Conservation (phyloP, 2,329 filamentous ascomycete genomes). For the Colletotrichum sp. region DNA sequence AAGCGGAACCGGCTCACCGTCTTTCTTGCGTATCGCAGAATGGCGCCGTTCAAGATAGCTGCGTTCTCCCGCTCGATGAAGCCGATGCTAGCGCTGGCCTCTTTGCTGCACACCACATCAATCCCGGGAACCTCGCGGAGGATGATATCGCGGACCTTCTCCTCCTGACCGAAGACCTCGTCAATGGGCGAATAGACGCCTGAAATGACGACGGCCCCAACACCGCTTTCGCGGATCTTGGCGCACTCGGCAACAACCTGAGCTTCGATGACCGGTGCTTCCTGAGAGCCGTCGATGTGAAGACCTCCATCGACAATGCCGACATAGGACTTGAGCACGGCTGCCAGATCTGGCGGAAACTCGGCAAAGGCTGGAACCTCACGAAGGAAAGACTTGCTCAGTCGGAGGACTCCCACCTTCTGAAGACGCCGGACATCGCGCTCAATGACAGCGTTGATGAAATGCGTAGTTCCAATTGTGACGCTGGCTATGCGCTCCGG, state of each 20-base stretch:
- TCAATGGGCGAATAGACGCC: conserved; percentile 62
- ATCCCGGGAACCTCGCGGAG: conserved; percentile 40
- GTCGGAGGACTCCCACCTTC: conserved; percentile 57
- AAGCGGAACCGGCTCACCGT: conserved; percentile 62
- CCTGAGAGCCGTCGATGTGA: conserved; percentile 55
- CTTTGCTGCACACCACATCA: conserved; percentile 55
- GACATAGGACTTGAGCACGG: conserved; percentile 50
- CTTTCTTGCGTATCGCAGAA: conserved; percentile 41
- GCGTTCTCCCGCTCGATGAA: conserved; percentile 70
- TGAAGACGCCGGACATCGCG: conserved; percentile 52
- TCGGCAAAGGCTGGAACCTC: conserved; percentile 56
- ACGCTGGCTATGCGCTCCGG: conserved; percentile 47
- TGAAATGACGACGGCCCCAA: conserved; percentile 51
- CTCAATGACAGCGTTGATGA: conserved; percentile 64
- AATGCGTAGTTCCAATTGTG: conserved; percentile 62
- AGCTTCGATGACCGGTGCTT: conserved; percentile 40
- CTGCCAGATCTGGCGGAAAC: conserved; percentile 55
- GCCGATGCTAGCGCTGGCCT: conserved; percentile 54
- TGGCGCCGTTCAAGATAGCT: conserved; percentile 67
- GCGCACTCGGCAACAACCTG: conserved; percentile 33
- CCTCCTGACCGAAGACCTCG: conserved; percentile 48
- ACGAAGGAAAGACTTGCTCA: conserved; percentile 59
- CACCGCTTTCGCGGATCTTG: conserved; percentile 46
- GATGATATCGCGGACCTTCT: conserved; percentile 49
- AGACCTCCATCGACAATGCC: conserved; percentile 54